Evolutionary conservation across 2,329 filamentous ascomycete genomes (phyloP), one percentile per base, ranked within the genome.

Genomic region (Harringtonia aguacate): DNA sequence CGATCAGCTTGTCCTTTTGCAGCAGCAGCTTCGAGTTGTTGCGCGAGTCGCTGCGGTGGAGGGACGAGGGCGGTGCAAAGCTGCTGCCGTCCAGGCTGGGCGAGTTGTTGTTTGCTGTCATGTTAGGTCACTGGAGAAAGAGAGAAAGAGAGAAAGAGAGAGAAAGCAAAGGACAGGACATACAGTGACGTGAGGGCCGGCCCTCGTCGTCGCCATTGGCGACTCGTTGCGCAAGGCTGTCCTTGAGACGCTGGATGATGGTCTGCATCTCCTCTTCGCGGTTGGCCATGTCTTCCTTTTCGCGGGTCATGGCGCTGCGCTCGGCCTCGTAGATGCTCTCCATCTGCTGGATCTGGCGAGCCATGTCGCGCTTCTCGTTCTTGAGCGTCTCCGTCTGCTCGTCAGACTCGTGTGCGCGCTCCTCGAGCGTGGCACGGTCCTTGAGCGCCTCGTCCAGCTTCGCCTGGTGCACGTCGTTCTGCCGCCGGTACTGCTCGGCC

Each of bases 1-100:
- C 90, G 54, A 98, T 97, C 47, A 95, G 71, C 65, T 94, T 92
- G 65, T 98, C 92, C 62, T 97, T 98, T 61, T 97, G 89, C 54
- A 94, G 73, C 41, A 97, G 75, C 42, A 95, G 72, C 62, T 90
- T 94, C 14, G 88, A 94, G 63, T 84, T 90, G 61, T 86, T 94
- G 50, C 84, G 77, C 29, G 88, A 94, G 55, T 94, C 86, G 70
- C 86, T 94, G 51, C 87, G 83, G 55, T 90, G 81, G 43, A 94
- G 65, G 4, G 86, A 87, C 15, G 84, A 84, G 2, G 87, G 84
- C 14, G 89, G 89, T 9, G 89, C 89, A 58, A 95, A 95, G 56
- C 86, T 86, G 41, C 79, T 79, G 48, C 70, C 75, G 52, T 90
- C 86, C 44, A 88, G 67, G 47, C 75, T 81, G 21, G 84, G 81